Evolutionary conservation across 2,329 filamentous ascomycete species (phyloP).

Genomic region (Westerdykella aurantiaca): DNA sequence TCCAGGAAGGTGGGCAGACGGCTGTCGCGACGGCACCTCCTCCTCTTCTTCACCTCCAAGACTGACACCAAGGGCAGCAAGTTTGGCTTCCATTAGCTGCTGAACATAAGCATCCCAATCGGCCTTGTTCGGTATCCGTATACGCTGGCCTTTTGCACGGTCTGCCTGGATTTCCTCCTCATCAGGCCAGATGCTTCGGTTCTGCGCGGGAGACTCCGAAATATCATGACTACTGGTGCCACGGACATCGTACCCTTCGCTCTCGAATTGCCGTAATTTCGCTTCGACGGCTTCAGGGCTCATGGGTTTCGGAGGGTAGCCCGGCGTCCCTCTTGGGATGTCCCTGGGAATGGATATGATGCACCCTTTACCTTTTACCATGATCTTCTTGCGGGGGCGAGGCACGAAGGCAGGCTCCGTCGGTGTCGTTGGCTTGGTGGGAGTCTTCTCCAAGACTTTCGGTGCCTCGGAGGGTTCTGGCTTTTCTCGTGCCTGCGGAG

Average conservation of each 20-base stretch:
- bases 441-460: conserved; percentile 15
- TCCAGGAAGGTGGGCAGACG: conserved; percentile 68
- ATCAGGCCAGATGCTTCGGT: conserved; percentile 62
- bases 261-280: conserved; percentile 62
- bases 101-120: conserved; percentile 76
- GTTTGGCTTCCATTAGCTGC: conserved; percentile 81
- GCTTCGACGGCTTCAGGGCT: conserved; percentile 50
- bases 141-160: conserved; percentile 50
- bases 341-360: conserved; percentile 42
- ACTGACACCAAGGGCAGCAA: conserved; percentile 83
- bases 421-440: conserved; percentile 12
- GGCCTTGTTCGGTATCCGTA: conserved; percentile 65
- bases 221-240: conserved; percentile 56
- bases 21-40: conserved; percentile 61
- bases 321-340: conserved; percentile 37
- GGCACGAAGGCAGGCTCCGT: conserved; percentile 23
- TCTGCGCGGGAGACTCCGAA: conserved; percentile 46
- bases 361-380: conserved; percentile 43
- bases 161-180: conserved; percentile 55
- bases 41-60: conserved; percentile 67
- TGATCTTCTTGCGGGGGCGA: conserved; percentile 41
- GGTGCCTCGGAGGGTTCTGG: conserved; percentile 13
- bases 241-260: conserved; percentile 61
- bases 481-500: conserved; percentile 17
- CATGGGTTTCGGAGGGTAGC: conserved; percentile 41